phyloP scores from a whole-genome alignment of 2,329 filamentous ascomycete species.

The Aaosphaeria arxii region DNA sequence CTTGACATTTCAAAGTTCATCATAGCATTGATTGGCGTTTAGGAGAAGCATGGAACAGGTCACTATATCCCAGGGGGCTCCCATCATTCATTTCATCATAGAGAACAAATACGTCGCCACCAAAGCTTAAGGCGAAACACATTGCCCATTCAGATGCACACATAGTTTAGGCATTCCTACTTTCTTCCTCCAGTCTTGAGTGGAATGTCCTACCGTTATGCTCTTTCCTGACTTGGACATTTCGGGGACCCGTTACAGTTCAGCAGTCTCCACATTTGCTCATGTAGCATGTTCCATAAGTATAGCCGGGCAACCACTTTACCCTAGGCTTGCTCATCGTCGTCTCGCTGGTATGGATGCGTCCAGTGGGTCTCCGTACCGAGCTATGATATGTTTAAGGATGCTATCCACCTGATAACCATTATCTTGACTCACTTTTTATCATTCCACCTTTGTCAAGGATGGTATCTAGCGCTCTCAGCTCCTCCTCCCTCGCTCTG shows the following conservation, averaged over 20 bases:
- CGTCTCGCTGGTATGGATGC: constrained; percentile 21
- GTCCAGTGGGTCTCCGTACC: constrained; percentile 37
- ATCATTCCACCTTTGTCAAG: constrained; percentile 33
- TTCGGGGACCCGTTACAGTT: too few relatives aligned
- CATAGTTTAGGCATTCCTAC: too few relatives aligned
- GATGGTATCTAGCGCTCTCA: constrained; percentile 31
- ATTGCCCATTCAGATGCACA: too few relatives aligned
- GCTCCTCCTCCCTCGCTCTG: constrained; percentile 34
- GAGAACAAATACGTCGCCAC: too few relatives aligned
- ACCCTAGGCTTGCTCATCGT: constrained; percentile 15
- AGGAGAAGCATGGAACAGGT: constrained; percentile 9
- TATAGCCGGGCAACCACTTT: too few relatives aligned
- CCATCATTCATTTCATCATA: too few relatives aligned
- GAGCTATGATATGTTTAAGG: constrained; percentile 19
- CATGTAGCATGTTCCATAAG: too few relatives aligned
- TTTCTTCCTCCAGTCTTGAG: too few relatives aligned
- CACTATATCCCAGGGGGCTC: constrained; percentile 1
- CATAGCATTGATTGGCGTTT: constrained; percentile 27
- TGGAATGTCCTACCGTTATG: too few relatives aligned
- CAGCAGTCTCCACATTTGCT: too few relatives aligned
- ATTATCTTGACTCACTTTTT: constrained; percentile 19
- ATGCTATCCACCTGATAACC: background rate
- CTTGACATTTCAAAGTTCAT: background rate
- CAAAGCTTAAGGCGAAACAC: too few relatives aligned
- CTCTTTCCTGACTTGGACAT: too few relatives aligned